Percentiles rank a stretch among this genome's conserved stretches.
phyloP scores from a whole-genome alignment of 108 stramenopile genomes.

The Parietichytrium sp. region DNA sequence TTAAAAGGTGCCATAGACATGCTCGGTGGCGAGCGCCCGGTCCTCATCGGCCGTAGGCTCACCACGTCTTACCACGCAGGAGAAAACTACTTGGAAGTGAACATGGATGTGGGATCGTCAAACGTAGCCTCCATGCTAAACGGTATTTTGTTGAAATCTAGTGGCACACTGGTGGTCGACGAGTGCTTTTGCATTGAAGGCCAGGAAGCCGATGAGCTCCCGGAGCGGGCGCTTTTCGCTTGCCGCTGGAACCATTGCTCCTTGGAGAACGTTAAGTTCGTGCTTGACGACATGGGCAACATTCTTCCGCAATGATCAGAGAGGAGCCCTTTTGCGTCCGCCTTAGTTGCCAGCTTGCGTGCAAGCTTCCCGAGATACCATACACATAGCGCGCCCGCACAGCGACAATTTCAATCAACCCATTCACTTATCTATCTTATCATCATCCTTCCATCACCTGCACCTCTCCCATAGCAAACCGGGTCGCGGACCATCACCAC shows the following conservation, averaged over 20 bases:
- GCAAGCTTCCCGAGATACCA: too few species aligned
- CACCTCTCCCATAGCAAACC: too few species aligned
- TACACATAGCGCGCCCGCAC: too few species aligned
- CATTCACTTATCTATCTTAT: too few species aligned
- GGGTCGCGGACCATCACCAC: too few species aligned
- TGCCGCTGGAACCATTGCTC: conserved; percentile 16
- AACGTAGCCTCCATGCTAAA: conserved; percentile 38
- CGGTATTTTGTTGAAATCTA: conserved; percentile 3
- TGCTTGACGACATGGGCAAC: not conserved
- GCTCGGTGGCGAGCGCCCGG: conserved; percentile 10
- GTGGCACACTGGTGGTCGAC: not conserved
- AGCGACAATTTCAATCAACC: too few species aligned
- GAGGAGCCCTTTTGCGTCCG: too few species aligned
- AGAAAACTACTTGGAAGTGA: conserved; percentile 1
- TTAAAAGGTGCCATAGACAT: not conserved
- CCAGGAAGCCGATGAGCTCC: not conserved
- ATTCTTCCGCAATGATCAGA: not conserved
- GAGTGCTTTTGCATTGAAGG: conserved; percentile 4
- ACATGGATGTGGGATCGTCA: conserved; percentile 26
- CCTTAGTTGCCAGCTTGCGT: too few species aligned
- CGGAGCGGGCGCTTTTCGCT: conserved; percentile 34
- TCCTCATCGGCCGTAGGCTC: conserved; percentile 23
- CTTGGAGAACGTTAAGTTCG: not conserved
- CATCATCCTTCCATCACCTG: too few species aligned
- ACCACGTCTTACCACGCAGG: not conserved